Evolutionary conservation across 2,329 filamentous ascomycete species (phyloP).

Genomic region (Pyrenophora teres): DNA sequence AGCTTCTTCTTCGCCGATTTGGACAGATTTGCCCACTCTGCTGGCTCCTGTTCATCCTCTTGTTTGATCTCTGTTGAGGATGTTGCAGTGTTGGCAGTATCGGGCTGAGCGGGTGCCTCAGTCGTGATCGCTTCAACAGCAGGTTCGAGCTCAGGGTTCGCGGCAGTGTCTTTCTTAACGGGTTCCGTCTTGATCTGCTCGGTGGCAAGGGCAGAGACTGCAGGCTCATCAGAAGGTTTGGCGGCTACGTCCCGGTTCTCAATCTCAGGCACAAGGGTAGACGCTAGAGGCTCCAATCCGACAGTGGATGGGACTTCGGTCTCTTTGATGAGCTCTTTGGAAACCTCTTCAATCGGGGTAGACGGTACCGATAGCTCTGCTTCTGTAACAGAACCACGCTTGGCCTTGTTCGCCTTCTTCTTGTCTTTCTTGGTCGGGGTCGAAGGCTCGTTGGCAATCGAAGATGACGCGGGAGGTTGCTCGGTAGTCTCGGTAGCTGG

Average conservation of each 20-base stretch:
- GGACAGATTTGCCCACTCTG: slow-evolving; percentile 21
- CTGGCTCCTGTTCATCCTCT: slow-evolving; percentile 13
- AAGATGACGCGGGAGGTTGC: neutral
- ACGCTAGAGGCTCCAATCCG: neutral
- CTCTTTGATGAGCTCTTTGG: slow-evolving; percentile 5
- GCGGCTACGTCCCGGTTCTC: neutral
- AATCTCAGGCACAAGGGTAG: neutral
- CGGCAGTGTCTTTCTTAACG: slow-evolving; percentile 31
- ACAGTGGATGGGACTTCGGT: neutral
- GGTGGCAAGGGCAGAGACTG: neutral
- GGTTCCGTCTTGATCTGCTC: slow-evolving; percentile 26
- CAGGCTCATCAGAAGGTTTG: neutral
- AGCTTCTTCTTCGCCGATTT: slow-evolving; percentile 38
- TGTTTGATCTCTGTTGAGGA: neutral
- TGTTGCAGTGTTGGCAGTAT: neutral
- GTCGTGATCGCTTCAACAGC: neutral
- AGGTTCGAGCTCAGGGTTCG: slow-evolving; percentile 7
- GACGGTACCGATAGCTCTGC: slow-evolving; percentile 7
- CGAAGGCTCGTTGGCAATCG: slow-evolving; percentile 2
- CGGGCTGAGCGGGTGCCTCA: neutral
- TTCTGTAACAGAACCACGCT: slow-evolving; percentile 19
- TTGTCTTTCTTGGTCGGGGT: slow-evolving; percentile 25
- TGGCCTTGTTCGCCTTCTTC: slow-evolving; percentile 17
- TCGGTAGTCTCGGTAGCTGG: neutral
- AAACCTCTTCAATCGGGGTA: slow-evolving; percentile 6